These are phyloP conservation scores for Epichloe sibirici DNA, from an alignment of 2,329 filamentous ascomycete genomes.

Conservation along the genomic window DNA sequence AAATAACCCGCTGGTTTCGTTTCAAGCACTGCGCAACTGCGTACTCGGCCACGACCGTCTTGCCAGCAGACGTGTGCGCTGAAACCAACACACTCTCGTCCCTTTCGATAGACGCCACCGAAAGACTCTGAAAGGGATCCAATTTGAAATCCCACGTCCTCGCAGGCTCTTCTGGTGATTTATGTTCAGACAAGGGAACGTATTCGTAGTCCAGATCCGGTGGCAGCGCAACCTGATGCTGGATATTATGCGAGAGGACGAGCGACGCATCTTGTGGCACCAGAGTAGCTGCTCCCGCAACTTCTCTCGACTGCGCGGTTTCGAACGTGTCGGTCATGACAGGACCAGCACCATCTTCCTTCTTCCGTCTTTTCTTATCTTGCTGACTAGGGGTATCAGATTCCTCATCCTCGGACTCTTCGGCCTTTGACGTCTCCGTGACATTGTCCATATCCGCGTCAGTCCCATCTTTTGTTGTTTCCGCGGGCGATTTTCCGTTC, in stretches of 20 bases:
- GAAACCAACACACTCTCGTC: constrained; percentile 95
- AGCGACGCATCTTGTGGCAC: constrained; percentile 56
- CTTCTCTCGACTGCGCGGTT: constrained; percentile 84
- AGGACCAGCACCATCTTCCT: constrained; percentile 53
- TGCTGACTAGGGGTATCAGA: constrained; percentile 36
- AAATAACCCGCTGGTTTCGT: constrained; percentile 96
- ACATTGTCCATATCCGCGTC: constrained; percentile 30
- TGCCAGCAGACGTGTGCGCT: constrained; percentile 93
- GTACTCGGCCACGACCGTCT: constrained; percentile 97
- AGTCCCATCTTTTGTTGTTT: constrained; percentile 8
- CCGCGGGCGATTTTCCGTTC: constrained; percentile 33
- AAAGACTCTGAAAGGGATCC: constrained; percentile 93
- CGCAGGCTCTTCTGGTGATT: constrained; percentile 76
- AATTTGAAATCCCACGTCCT: constrained; percentile 79
- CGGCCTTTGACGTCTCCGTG: constrained; percentile 26
- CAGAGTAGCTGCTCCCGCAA: constrained; percentile 65
- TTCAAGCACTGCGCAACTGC: constrained; percentile 95
- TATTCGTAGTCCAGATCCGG: constrained; percentile 92
- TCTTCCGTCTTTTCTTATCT: constrained; percentile 51
- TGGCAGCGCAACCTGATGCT: constrained; percentile 91
- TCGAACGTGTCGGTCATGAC: constrained; percentile 90
- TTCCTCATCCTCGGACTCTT: constrained; percentile 21
- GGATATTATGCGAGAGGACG: constrained; percentile 89
- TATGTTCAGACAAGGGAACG: constrained; percentile 88
- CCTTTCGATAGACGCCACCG: constrained; percentile 87